These are phyloP conservation scores for Leccinellum luteum DNA, from an alignment of 768 basidiomycete genomes.

Conservation along the genomic window DNA sequence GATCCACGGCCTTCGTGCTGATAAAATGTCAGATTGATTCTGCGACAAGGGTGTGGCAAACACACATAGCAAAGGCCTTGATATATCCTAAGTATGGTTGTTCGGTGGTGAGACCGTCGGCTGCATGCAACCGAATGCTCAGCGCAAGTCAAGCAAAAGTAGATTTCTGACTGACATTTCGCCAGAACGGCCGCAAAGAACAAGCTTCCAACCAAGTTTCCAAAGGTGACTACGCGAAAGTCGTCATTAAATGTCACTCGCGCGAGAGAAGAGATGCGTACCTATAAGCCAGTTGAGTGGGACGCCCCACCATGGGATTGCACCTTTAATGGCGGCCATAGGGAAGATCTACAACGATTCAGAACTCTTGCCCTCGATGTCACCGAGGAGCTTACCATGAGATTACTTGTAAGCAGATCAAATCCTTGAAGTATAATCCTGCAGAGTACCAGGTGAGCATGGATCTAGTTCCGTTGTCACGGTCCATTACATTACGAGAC, in stretches of 20 bases:
- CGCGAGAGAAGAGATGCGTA: constrained; percentile 24
- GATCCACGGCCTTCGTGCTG: constrained; percentile 62
- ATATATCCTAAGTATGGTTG: constrained; percentile 59
- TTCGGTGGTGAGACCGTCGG: constrained; percentile 54
- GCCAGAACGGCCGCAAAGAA: constrained; percentile 68
- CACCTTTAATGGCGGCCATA: constrained; percentile 61
- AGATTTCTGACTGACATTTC: constrained; percentile 45
- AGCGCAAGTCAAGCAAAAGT: neutral
- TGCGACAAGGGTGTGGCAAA: neutral
- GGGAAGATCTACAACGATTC: constrained; percentile 53
- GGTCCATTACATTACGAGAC: constrained; percentile 65
- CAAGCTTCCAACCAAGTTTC: constrained; percentile 65
- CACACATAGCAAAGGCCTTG: constrained; percentile 56
- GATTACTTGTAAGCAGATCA: constrained; percentile 72
- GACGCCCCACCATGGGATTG: constrained; percentile 68
- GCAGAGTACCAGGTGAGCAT: neutral
- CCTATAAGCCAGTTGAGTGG: constrained; percentile 69
- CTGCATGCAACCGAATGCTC: constrained; percentile 32
- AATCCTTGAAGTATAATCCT: constrained; percentile 74
- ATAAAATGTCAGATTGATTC: constrained; percentile 2
- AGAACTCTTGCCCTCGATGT: neutral
- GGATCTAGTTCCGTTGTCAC: neutral
- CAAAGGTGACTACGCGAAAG: constrained; percentile 55
- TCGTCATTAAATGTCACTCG: neutral
- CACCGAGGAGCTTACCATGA: constrained; percentile 50